Base-by-base conservation (phyloP, 352 stramenopile species). In the Phytophthora sp. region DNA sequence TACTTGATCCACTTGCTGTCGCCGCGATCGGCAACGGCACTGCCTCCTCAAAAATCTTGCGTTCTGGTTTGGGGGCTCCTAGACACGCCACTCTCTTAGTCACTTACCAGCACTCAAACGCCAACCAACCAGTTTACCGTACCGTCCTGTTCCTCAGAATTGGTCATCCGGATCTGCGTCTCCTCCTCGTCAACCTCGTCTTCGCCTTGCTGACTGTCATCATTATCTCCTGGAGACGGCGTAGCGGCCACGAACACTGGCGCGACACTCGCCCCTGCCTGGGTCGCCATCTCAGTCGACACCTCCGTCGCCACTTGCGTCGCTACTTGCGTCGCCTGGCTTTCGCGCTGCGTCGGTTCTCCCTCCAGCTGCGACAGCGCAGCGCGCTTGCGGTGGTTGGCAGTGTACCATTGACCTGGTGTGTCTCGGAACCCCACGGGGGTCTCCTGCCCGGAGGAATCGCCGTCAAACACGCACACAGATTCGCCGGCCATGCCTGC, bases 161-260 rank as follows among this genome's bases (percentile, higher is more conserved):
- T 62, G 45, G 82, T 87, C 77, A 92, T 92, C 34, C 82, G 43
- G 56, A 94, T 94, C 73, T 94, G 85, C 35, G 85, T 94, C 72
- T 92, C 85, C 24, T 94, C 82, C 54, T 92, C 85, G 38, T 93
- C 84, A 11, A 87, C 70, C 13, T 84, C 76, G 10, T 71, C 50
- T 41, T 56, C 51, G 10, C 46, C 35, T 18, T 51, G 20, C 3
- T 48, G 39, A 32, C 42, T n/a, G 28, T 48, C 42, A 54, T 50
- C 34, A 5, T 54, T 37, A 1, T 67, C 44, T 3, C 66, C 64
- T 39, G 59, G 51, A 28, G 62, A 76, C 0, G 56, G 66, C 1
- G 50, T 48, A 4, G 66, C 77, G 21, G 72, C 55, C 13, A 88
- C 77, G 41, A 89, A 91, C 45, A 84, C 62, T 5, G 82, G 79